Evolutionary conservation across 2,329 filamentous ascomycete species (phyloP).

Genomic region (Myriosclerotinia duriaeana): DNA sequence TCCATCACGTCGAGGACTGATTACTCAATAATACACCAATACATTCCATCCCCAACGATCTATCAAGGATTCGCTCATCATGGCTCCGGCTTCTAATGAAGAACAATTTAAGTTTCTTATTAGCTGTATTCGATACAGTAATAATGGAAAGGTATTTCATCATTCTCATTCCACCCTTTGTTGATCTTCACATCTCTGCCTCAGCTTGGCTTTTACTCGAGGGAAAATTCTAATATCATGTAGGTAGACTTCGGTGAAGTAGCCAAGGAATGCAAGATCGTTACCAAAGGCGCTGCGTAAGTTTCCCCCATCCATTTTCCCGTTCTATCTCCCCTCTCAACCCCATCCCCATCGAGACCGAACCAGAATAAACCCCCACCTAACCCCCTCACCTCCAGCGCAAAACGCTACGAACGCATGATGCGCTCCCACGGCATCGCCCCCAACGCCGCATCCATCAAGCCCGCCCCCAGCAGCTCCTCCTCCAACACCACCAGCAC

Average conservation of each 20-base stretch:
- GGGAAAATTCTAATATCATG: background rate
- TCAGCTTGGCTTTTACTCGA: background rate
- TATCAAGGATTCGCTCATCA: slow-evolving; percentile 39
- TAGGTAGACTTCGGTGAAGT: slow-evolving; percentile 67
- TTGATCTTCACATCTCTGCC: background rate
- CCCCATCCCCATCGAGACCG: background rate
- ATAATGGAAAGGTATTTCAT: slow-evolving; percentile 55
- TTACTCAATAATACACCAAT: background rate
- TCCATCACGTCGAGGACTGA: background rate
- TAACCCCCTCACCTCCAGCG: slow-evolving; percentile 45
- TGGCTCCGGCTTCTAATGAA: slow-evolving; percentile 52
- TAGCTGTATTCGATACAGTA: slow-evolving; percentile 61
- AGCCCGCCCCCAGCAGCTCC: slow-evolving; percentile 31
- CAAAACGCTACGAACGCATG: slow-evolving; percentile 67
- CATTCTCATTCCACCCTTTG: background rate
- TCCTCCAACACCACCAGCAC: slow-evolving; percentile 26
- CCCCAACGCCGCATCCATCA: slow-evolving; percentile 34
- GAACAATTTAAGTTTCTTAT: slow-evolving; percentile 67
- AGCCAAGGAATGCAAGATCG: slow-evolving; percentile 61
- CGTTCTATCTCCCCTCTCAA: no score
- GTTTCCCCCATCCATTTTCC: slow-evolving; percentile 39
- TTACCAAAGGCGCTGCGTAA: slow-evolving; percentile 69
- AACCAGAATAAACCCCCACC: background rate
- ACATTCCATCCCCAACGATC: background rate
- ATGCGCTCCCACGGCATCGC: slow-evolving; percentile 57